Evolutionary conservation across 345 rosid genomes (phyloP).

Genomic region (Rhodamnia rubescens): DNA sequence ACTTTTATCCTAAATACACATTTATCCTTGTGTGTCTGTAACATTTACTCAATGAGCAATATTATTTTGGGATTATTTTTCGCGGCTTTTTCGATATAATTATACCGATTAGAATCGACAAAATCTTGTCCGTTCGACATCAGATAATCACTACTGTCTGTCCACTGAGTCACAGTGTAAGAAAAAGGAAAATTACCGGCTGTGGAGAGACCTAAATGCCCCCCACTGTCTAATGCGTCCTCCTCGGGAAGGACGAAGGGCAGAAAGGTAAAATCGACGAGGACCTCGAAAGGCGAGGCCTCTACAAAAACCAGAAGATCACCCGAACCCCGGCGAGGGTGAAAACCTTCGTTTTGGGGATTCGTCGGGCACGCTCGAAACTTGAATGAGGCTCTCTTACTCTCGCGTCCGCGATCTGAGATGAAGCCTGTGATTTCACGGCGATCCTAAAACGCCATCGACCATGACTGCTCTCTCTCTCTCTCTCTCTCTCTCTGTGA

Average conservation of each 20-base stretch:
- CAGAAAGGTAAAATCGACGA: neutral
- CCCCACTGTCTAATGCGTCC: neutral
- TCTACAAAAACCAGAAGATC: neutral
- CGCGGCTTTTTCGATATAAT: no score
- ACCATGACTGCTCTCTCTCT: neutral
- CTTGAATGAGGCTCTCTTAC: neutral
- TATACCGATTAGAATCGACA: no score
- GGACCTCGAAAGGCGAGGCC: neutral
- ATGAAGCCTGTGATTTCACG: neutral
- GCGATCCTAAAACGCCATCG: neutral
- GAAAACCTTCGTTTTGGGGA: neutral
- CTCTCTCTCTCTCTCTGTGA: neutral
- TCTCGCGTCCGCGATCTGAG: neutral
- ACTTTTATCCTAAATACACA: no score
- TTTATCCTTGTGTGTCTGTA: no score
- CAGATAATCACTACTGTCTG: neutral
- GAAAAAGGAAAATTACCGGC: neutral
- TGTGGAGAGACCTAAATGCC: neutral
- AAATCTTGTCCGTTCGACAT: neutral
- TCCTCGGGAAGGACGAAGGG: neutral
- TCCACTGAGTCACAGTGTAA: neutral
- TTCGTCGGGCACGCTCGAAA: neutral
- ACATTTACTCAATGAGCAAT: no score
- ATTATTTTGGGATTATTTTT: no score
- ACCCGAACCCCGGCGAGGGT: no score